Percentiles rank a stretch among this genome's conserved stretches.
Conservation (phyloP, 2,329 filamentous ascomycete genomes). For the Daldinia sp. region DNA sequence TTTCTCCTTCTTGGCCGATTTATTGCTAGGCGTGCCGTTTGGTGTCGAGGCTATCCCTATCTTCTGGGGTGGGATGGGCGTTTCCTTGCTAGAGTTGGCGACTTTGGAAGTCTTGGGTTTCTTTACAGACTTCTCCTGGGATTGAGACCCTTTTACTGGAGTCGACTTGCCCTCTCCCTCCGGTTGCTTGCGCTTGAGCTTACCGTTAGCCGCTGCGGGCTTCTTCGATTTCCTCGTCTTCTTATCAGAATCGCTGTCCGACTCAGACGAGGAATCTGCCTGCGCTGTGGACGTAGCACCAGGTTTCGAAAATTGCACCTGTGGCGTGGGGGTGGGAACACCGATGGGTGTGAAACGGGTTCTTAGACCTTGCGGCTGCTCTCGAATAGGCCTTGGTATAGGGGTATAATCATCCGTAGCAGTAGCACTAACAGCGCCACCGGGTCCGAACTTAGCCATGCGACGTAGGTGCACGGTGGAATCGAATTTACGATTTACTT, state of each 20-base stretch:
- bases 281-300: constrained; percentile 3
- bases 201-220: constrained; percentile 23
- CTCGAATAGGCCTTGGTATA: constrained; percentile 60
- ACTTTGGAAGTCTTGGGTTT: constrained; percentile 41
- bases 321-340: constrained; percentile 47
- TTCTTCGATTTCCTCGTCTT: constrained; percentile 49
- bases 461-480: constrained; percentile 72
- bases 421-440: constrained; percentile 51
- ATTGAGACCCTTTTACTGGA: constrained; percentile 22
- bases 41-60: constrained; percentile 35
- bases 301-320: constrained; percentile 9
- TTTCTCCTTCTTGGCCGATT: constrained; percentile 33
- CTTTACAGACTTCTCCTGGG: constrained; percentile 41
- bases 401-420: constrained; percentile 53
- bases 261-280: constrained; percentile 50
- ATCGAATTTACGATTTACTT: constrained; percentile 59
- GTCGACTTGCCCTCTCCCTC: constrained; percentile 40
- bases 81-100: constrained; percentile 42
- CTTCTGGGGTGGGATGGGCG: constrained; percentile 46
- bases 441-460: constrained; percentile 63
- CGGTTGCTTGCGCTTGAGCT: constrained; percentile 52
- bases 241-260: constrained; percentile 54
- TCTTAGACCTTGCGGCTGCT: constrained; percentile 73
- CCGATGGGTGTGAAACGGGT: constrained; percentile 75
- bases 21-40: constrained; percentile 36